Conservation (phyloP, 1,139 yeast genomes). For the Yamadazyma siamensis region DNA sequence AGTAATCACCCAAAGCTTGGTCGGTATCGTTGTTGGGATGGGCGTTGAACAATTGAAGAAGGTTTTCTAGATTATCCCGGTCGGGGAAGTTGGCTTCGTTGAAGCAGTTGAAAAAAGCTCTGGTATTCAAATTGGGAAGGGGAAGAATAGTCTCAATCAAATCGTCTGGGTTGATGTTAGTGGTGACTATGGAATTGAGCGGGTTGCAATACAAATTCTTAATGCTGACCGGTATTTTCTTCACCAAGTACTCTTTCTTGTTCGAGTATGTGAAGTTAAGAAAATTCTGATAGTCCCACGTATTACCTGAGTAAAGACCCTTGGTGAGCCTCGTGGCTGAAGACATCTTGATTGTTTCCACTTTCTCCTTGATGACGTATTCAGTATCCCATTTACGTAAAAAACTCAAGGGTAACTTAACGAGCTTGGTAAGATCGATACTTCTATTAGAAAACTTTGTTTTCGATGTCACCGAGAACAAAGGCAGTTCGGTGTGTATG, state of each 20-base stretch:
- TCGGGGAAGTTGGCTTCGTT: conserved; percentile 62
- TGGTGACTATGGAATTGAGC: conserved; percentile 44
- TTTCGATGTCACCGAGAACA: conserved; percentile 9
- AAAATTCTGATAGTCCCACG: conserved; percentile 46
- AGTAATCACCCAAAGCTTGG: conserved; percentile 23
- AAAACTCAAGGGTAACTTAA: conserved; percentile 10
- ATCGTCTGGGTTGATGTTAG: conserved; percentile 14
- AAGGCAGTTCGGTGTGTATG: conserved; percentile 1
- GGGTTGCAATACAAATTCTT: conserved; percentile 49
- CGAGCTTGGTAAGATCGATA: conserved; percentile 12
- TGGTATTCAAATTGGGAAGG: conserved; percentile 38
- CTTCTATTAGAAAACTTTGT: conserved; percentile 9
- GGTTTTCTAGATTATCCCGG: conserved; percentile 28
- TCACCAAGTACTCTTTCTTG: conserved; percentile 11
- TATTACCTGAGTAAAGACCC: conserved; percentile 79
- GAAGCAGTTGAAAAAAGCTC: conserved; percentile 36
- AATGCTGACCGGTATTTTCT: conserved; percentile 6
- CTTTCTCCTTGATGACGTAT: conserved; percentile 67
- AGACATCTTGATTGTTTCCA: conserved; percentile 82
- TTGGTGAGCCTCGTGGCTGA: conserved; percentile 60
- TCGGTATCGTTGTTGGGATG: conserved; percentile 15
- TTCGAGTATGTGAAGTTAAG: conserved; percentile 21
- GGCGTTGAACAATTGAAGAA: conserved; percentile 26
- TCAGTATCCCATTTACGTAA: conserved; percentile 61
- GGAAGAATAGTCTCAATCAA: conserved; percentile 24